phyloP scores from a whole-genome alignment of 2,329 filamentous ascomycete genomes.

The Huntiella savannae region DNA sequence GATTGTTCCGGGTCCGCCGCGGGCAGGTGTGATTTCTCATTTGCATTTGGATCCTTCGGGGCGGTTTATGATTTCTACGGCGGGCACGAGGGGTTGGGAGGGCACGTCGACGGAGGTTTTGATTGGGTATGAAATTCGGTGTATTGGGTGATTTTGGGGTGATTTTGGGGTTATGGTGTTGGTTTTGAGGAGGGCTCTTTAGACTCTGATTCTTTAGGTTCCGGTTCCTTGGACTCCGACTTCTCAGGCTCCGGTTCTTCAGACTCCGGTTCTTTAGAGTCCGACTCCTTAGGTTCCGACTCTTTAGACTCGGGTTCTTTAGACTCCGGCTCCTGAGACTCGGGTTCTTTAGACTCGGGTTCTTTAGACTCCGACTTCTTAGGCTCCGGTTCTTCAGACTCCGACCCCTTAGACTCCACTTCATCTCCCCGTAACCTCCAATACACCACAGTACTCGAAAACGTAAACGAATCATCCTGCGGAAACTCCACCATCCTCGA shows the following conservation, averaged over 20 bases:
- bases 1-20: constrained; percentile 73
- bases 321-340: not conserved
- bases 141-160: too few species aligned
- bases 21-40: constrained; percentile 72
- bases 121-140: constrained; percentile 73
- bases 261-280: not conserved
- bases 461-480: constrained; percentile 20
- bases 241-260: not conserved
- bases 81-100: constrained; percentile 89
- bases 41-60: constrained; percentile 77
- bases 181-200: not conserved
- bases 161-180: too few species aligned
- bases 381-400: not conserved
- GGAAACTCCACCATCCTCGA: constrained; percentile 21
- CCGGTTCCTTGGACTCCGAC: not conserved
- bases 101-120: constrained; percentile 75
- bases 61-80: constrained; percentile 77
- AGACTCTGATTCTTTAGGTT: not conserved
- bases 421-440: constrained; percentile 15
- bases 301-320: not conserved
- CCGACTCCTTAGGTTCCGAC: not conserved
- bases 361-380: not conserved
- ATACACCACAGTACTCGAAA: constrained; percentile 24
- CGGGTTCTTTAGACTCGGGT: not conserved
- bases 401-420: not conserved